Base-by-base conservation (phyloP, 306 rosid species). In the Carpinus fangiana region DNA sequence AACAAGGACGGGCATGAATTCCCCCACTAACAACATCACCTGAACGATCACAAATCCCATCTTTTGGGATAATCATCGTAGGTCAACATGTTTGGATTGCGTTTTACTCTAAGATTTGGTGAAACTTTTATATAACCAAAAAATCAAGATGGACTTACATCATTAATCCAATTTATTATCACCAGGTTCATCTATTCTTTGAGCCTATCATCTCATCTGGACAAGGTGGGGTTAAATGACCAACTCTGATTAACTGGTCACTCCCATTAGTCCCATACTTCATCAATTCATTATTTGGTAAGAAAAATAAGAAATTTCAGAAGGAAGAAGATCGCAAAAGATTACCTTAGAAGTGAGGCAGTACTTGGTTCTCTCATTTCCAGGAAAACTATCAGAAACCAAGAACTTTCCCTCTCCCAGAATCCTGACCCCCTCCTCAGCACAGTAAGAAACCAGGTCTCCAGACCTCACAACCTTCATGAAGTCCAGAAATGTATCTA, bases 401-500 rank as follows among this genome's bases (percentile, higher is more conserved):
- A 96, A 84, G 84, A 91, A 96, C 87, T 96, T 96, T 31, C 99
- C 99, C 78, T 96, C 99, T 75, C 99, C 99, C 20, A 96, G 77
- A 82, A 96, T 88, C 84, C 99, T 91, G 2, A 93, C 97, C 41
- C 97, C 98, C 84, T 93, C 98, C 88, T 93, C 98, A 73, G 98
- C 98, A 83, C 88, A 81, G 72, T 96, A 96, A 73, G 99, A 96
- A 81, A 96, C 76, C 85, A 96, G 82, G 85, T 96, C 99, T 69
- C 99, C 99, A 73, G 99, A 96, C 84, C 99, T 96, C 83, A 96
- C 98, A 85, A 96, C 99, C 98, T 94, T 84, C 87, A 90, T 34
- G 34, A 8, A 41, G 74, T 67, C 51, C 23, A 56, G 67, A 73
- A 47, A 31, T 12, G 73, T 48, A 78, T 14, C 14, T 3, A 61